Base-by-base conservation (phyloP, 208 protist genomes). In the Leishmania lainsoni region DNA sequence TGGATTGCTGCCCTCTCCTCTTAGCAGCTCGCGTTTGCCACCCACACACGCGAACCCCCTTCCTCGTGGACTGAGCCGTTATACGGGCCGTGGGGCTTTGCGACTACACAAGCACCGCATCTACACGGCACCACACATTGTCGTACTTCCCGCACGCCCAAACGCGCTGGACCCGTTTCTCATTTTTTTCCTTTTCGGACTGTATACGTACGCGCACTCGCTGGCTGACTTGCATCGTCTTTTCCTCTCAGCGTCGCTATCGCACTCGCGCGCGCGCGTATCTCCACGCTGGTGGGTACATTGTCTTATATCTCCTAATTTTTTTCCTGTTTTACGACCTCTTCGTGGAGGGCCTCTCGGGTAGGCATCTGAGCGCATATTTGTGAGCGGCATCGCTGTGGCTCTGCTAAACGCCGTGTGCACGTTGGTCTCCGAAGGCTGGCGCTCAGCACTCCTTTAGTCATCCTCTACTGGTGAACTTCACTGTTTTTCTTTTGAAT, bases 401-500 rank as follows among this genome's bases (percentile, higher is more conserved):
- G 69, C 26, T n/a, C 22, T 4, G 26, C 45, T 9, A 35, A 73
- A 29, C 42, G 69, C 9, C 45, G 69, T 73, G 42, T 35, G 20
- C 22, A 54, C 45, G 45, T 73, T 54, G 69, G 9, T 73, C 4
- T 42, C 69, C 14, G 69, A 52, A 12, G 12, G 20, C 22, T 26
- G 32, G 20, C 8, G 35, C 45, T 81, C 26, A 39, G 29, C 26
- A 5, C 52, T 39, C 26, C 56, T 59, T 76, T 42, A 29, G n/a
- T 52, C 68, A 22, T 65, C 52, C 56, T 73, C 45, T 29, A 32
- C 45, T 29, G n/a, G 69, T 51, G 69, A 32, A 0, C 5, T 73
- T 54, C 45, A 54, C 8, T 52, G 61, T 85, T 78, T 51, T 56
- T 66, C 16, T 22, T 69, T 73, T 73, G 69, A 73, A 54, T 2